phyloP scores from a whole-genome alignment of 345 rosid genomes.

The Hibiscus tridactylites region DNA sequence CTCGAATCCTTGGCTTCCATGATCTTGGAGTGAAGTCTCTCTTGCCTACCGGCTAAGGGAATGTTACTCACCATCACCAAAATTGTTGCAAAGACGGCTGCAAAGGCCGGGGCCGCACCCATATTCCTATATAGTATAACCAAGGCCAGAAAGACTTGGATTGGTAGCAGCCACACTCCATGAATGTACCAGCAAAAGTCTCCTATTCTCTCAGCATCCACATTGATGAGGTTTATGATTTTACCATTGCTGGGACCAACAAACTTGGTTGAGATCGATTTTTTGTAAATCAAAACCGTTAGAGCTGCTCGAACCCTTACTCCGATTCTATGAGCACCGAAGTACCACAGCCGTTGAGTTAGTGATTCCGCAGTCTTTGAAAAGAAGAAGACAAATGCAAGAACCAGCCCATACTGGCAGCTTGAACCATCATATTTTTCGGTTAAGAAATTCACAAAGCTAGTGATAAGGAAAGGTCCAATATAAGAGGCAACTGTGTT shows the following conservation, averaged over 20 bases:
- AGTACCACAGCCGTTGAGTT: conserved; percentile 61
- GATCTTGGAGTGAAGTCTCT: conserved; percentile 43
- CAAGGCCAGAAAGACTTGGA: conserved; percentile 54
- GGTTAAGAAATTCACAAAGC: conserved; percentile 49
- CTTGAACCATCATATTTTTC: conserved; percentile 27
- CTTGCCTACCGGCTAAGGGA: conserved; percentile 47
- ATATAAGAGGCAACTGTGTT: conserved; percentile 47
- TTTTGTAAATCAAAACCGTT: conserved; percentile 43
- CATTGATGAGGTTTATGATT: conserved; percentile 48
- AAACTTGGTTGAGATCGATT: conserved; percentile 38
- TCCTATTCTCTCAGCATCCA: conserved; percentile 62
- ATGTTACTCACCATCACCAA: conserved; percentile 31
- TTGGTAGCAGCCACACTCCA: conserved; percentile 59
- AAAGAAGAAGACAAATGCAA: conserved; percentile 45
- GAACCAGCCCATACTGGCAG: conserved; percentile 35
- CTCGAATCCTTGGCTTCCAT: conserved; percentile 45
- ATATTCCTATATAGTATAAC: conserved; percentile 40
- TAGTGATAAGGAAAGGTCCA: conserved; percentile 59
- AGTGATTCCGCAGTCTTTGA: conserved; percentile 58
- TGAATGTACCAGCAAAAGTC: conserved; percentile 58
- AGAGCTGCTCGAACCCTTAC: conserved; percentile 47
- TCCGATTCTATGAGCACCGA: conserved; percentile 61
- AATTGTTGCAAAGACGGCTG: neutral
- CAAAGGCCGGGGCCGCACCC: conserved; percentile 41
- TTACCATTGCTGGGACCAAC: conserved; percentile 38